A percentile compares a stretch with the other conserved stretches of the same genome.
phyloP scores from a whole-genome alignment of 2,329 filamentous ascomycete genomes.

The Helotiales sp. region DNA sequence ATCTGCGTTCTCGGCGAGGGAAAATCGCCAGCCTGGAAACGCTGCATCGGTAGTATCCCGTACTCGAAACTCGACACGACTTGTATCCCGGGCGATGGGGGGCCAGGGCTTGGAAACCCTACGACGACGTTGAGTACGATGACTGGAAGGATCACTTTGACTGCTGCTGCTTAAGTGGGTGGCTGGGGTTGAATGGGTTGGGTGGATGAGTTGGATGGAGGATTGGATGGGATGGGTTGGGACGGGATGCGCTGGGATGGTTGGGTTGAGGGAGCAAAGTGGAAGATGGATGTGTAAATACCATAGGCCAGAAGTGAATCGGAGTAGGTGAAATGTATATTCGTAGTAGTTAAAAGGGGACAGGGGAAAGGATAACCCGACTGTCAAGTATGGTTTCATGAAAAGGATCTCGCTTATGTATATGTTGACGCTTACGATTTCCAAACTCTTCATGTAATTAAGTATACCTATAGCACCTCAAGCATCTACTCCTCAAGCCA shows the following conservation, averaged over 20 bases:
- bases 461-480: not conserved
- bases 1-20: slow-evolving; percentile 20
- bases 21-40: slow-evolving; percentile 16
- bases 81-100: slow-evolving; percentile 34
- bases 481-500: not conserved
- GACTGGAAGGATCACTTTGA: slow-evolving; percentile 12
- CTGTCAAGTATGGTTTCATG: not conserved
- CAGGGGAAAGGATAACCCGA: not conserved
- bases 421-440: not conserved
- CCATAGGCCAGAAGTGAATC: not conserved
- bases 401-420: not conserved
- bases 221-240: not conserved
- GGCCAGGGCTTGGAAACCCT: slow-evolving; percentile 11
- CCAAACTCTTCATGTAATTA: not conserved
- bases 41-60: slow-evolving; percentile 21
- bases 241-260: not conserved
- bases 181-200: not conserved
- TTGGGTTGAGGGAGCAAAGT: not conserved
- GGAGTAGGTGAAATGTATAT: not conserved
- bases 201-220: not conserved
- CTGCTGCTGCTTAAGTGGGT: not conserved
- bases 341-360: not conserved
- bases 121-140: slow-evolving; percentile 7
- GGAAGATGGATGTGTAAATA: not conserved
- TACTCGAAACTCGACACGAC: slow-evolving; percentile 27